Evolutionary conservation across 106 monocot genomes (phyloP).

Genomic region (Alisma plantagoaquatica): DNA sequence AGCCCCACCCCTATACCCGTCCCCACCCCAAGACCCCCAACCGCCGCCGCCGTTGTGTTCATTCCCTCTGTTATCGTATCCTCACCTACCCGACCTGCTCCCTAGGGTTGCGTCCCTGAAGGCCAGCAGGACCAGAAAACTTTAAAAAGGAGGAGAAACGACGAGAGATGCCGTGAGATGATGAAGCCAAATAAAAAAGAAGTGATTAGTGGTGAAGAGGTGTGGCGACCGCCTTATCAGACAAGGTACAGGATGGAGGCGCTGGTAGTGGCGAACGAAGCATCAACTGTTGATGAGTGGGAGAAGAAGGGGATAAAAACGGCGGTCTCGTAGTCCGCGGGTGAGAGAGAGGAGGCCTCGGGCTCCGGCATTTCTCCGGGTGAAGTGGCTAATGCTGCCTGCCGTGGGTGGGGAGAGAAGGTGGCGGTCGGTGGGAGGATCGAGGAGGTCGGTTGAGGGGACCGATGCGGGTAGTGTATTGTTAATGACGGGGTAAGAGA

Average conservation of each 20-base stretch:
- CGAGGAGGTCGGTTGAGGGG: too few relatives aligned
- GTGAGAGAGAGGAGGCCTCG: not conserved
- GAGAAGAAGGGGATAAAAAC: not conserved
- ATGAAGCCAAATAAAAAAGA: not conserved
- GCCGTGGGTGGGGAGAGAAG: not conserved
- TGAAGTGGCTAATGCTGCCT: not conserved
- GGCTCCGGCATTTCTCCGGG: not conserved
- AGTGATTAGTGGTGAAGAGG: too few relatives aligned
- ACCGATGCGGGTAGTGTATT: too few relatives aligned
- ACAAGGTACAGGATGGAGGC: not conserved
- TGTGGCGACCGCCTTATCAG: too few relatives aligned
- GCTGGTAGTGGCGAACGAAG: not conserved
- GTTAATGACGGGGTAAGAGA: too few relatives aligned
- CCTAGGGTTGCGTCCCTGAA: not conserved
- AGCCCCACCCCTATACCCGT: too few relatives aligned
- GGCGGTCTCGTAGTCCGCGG: conserved; percentile 15
- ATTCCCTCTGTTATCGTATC: too few relatives aligned
- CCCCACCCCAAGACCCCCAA: conserved; percentile 2
- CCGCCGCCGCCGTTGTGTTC: conserved; percentile 9
- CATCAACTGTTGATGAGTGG: not conserved
- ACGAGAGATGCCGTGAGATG: not conserved
- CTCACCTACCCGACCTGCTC: too few relatives aligned
- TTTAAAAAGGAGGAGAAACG: too few relatives aligned
- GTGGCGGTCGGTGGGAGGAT: too few relatives aligned
- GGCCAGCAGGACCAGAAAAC: not conserved